These are phyloP conservation scores for Ustanciosporium gigantosporum DNA, from an alignment of 1,284 basidiomycete species.

Conservation along the genomic window DNA sequence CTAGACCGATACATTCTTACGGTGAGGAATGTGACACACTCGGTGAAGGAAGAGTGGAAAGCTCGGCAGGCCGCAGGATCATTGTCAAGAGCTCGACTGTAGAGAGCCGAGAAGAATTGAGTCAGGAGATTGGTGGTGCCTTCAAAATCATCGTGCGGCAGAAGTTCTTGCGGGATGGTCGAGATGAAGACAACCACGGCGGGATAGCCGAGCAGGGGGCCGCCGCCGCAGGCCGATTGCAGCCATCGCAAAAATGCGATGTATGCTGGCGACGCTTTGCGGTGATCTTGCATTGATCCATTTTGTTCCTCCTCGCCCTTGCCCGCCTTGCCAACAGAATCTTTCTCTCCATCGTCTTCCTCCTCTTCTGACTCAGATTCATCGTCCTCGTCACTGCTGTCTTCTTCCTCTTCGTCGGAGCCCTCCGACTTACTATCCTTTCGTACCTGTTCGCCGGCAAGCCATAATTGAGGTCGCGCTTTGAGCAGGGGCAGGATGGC, in stretches of 20 bases:
- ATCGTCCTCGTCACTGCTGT: conserved; percentile 10
- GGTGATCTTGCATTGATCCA: not conserved
- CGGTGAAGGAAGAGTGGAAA: conserved; percentile 72
- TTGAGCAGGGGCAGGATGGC: conserved; percentile 49
- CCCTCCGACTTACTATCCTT: conserved; percentile 9
- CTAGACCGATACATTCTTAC: conserved; percentile 15
- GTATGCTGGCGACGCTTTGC: conserved; percentile 5
- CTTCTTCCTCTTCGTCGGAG: conserved; percentile 21
- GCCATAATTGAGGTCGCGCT: conserved; percentile 55
- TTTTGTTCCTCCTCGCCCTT: not conserved
- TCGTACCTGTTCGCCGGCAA: conserved; percentile 4
- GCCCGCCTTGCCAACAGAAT: not conserved
- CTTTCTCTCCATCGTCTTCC: not conserved
- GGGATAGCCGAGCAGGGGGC: conserved; percentile 76
- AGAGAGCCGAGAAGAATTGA: conserved; percentile 77
- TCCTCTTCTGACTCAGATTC: conserved; percentile 2
- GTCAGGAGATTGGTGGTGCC: conserved; percentile 67
- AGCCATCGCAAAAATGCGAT: conserved; percentile 72
- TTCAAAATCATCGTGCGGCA: conserved; percentile 60
- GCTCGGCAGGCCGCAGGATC: conserved; percentile 61
- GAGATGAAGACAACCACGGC: conserved; percentile 76
- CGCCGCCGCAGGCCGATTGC: conserved; percentile 73
- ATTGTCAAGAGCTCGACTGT: conserved; percentile 68
- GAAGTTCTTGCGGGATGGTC: conserved; percentile 69
- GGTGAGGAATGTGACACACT: conserved; percentile 70